Evolutionary conservation across 106 monocot genomes (phyloP).

Genomic region (Dendrobium officinale): DNA sequence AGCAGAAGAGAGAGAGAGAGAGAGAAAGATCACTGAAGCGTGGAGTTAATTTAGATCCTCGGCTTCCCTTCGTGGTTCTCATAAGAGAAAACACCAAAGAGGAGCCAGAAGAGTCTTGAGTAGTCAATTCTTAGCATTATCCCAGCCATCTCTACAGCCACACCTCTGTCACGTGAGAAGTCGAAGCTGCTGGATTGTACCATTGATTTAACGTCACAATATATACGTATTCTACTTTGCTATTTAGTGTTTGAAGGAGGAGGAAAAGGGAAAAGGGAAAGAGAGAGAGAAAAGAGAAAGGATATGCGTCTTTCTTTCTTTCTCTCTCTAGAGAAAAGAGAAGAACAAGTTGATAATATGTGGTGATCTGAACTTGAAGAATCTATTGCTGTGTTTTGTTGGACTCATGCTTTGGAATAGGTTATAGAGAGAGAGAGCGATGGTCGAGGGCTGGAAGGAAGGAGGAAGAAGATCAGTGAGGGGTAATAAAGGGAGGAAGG

Average conservation of each 20-base stretch:
- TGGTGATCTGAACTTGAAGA: slow-evolving; percentile 68
- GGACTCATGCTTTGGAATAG: slow-evolving; percentile 24
- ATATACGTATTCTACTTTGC: neutral
- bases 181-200: slow-evolving; percentile 24
- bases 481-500: neutral
- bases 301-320: neutral
- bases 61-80: slow-evolving; percentile 82
- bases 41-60: slow-evolving; percentile 34
- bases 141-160: slow-evolving; percentile 41
- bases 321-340: neutral
- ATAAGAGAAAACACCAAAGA: slow-evolving; percentile 85
- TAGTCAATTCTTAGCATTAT: slow-evolving; percentile 69
- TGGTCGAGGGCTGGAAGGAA: too few species aligned
- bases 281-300: neutral
- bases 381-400: slow-evolving; percentile 37
- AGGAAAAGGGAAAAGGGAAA: neutral
- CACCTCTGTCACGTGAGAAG: slow-evolving; percentile 30
- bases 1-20: neutral
- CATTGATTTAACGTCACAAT: slow-evolving; percentile 26
- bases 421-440: too few species aligned
- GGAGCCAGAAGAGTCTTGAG: slow-evolving; percentile 75
- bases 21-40: too few species aligned
- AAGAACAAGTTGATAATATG: neutral
- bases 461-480: neutral
- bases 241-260: neutral